Conservation (phyloP, 257 asterid genomes). For the Cruciata laevipes region DNA sequence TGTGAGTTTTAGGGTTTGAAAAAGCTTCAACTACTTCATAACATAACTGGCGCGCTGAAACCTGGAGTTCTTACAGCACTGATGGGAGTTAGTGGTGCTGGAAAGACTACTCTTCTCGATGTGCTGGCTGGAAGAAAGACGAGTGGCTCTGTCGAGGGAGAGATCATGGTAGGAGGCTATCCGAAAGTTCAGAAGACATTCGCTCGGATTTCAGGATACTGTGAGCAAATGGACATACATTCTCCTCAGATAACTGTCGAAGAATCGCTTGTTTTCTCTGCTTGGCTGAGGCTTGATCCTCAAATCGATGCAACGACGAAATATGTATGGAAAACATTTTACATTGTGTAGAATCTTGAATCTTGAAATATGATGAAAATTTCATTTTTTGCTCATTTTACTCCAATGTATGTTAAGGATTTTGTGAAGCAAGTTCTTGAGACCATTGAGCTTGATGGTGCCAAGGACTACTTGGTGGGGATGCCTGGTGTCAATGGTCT, state of each 20-base stretch:
- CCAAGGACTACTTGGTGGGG: conserved; percentile 44
- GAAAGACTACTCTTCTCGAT: conserved; percentile 57
- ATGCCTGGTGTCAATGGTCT: conserved; percentile 40
- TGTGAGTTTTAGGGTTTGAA: conserved; percentile 36
- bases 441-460: conserved; percentile 47
- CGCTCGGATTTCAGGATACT: conserved; percentile 46
- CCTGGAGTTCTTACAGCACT: conserved; percentile 57
- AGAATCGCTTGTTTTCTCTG: conserved; percentile 47
- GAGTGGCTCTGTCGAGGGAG: conserved; percentile 42
- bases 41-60: conserved; percentile 41
- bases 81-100: conserved; percentile 62
- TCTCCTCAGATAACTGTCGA: conserved; percentile 50
- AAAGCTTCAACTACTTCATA: conserved; percentile 36
- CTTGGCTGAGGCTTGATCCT: conserved; percentile 52
- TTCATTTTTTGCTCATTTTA: neutral
- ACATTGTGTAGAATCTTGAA: neutral
- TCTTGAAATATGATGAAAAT: neutral
- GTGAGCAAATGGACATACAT: conserved; percentile 49
- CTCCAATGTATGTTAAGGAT: conserved; percentile 18
- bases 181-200: conserved; percentile 48
- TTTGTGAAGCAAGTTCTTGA: conserved; percentile 51
- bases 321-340: conserved; percentile 21
- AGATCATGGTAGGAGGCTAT: conserved; percentile 43
- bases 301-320: conserved; percentile 32
- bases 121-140: conserved; percentile 58